Conservation (phyloP, 371 early-diverging fungal species). For the Syncephalis plumigaleata region DNA sequence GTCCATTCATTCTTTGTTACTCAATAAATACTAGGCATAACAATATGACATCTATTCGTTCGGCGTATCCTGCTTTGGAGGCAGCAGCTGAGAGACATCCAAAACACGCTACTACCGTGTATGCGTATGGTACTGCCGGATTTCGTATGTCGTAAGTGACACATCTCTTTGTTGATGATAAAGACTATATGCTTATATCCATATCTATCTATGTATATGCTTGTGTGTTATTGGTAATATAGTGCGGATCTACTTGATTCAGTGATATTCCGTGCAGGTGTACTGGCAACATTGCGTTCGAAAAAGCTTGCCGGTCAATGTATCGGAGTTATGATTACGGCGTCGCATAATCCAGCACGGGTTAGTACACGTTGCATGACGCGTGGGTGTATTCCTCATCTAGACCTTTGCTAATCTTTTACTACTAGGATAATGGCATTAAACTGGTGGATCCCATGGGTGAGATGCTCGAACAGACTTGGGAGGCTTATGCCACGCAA, state of each 20-base stretch:
- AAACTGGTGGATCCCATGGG: constrained; percentile 98
- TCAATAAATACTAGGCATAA: no score
- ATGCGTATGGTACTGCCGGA: constrained; percentile 93
- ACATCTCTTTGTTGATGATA: neutral
- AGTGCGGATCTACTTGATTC: constrained; percentile 71
- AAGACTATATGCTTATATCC: no score
- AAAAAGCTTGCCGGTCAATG: constrained; percentile 65
- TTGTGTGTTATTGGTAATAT: constrained; percentile 1
- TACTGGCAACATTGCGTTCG: constrained; percentile 85
- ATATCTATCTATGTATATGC: neutral
- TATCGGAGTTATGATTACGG: constrained; percentile 99
- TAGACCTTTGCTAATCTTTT: neutral
- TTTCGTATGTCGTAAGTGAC: constrained; percentile 73
- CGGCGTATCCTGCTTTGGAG: no score
- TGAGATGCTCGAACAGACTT: constrained; percentile 94
- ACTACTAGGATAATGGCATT: constrained; percentile 92
- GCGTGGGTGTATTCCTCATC: neutral
- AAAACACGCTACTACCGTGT: constrained; percentile 28
- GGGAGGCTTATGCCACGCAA: constrained; percentile 86
- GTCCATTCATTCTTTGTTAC: no score
- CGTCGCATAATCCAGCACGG: constrained; percentile 93
- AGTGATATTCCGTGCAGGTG: constrained; percentile 88
- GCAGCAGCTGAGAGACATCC: constrained; percentile 19
- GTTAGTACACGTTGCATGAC: constrained; percentile 23
- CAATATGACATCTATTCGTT: no score